phyloP scores from a whole-genome alignment of 805 yeast species.

The Ogataea wickerhamii region DNA sequence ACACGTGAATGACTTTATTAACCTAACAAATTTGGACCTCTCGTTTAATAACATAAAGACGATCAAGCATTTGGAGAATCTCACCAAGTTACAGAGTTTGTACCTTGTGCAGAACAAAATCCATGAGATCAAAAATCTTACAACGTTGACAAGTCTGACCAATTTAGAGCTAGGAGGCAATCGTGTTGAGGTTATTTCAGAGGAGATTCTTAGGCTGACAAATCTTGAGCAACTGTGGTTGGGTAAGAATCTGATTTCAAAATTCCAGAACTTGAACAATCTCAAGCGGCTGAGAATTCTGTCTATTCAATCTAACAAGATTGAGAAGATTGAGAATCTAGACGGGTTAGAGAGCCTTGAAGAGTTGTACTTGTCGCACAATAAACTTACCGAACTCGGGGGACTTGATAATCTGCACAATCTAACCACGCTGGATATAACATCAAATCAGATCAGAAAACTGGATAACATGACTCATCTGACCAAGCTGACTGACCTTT shows the following conservation, averaged over 20 bases:
- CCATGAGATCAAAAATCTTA: slow-evolving; percentile 63
- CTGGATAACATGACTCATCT: slow-evolving; percentile 67
- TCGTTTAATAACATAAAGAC: slow-evolving; percentile 87
- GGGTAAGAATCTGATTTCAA: slow-evolving; percentile 77
- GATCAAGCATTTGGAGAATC: slow-evolving; percentile 69
- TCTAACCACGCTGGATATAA: slow-evolving; percentile 72
- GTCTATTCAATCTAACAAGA: slow-evolving; percentile 83
- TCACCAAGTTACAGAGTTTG: slow-evolving; percentile 60
- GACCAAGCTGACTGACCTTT: slow-evolving; percentile 74
- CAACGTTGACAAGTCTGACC: slow-evolving; percentile 49
- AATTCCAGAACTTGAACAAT: slow-evolving; percentile 56
- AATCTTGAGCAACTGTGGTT: slow-evolving; percentile 80
- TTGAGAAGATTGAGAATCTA: slow-evolving; percentile 77
- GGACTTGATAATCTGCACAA: slow-evolving; percentile 69
- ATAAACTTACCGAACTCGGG: slow-evolving; percentile 70
- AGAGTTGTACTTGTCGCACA: slow-evolving; percentile 86
- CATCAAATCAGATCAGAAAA: slow-evolving; percentile 63
- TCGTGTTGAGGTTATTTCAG: slow-evolving; percentile 53
- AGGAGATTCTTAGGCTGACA: slow-evolving; percentile 51
- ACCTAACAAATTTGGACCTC: slow-evolving; percentile 64
- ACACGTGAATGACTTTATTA: slow-evolving; percentile 55
- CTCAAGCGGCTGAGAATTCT: slow-evolving; percentile 65
- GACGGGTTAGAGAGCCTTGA: slow-evolving; percentile 68
- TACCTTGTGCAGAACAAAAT: slow-evolving; percentile 90
- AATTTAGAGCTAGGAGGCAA: slow-evolving; percentile 93